Base-by-base conservation (phyloP, 148 eudicot species). In the Rhododendron ferrugineum region DNA sequence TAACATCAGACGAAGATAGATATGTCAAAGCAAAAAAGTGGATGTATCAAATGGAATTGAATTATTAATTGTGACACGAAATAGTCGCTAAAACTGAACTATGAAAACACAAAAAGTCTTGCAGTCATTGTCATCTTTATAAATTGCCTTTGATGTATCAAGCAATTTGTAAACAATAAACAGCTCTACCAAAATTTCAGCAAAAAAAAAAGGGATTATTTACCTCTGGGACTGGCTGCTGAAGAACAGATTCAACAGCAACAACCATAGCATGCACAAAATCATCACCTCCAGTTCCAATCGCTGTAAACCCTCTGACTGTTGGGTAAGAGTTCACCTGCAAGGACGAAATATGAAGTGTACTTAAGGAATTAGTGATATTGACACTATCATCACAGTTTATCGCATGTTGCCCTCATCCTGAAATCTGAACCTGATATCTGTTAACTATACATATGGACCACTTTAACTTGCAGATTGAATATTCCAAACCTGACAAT, bases 231-330 rank as follows among this genome's bases (percentile, higher is more conserved):
- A 96, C 90, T 32, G 97, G 92, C 79, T 91, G 90, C 80, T 96
- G 91, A 88, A 95, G 90, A 23, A 96, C 97, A 76, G 99, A 94
- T 90, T 96, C 99, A 78, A 96, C 98, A 83, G 98, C 99, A 74
- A 94, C 91, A 83, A 96, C 91, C 98, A 96, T 96, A 83, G 99
- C 91, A 50, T 95, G 95, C 30, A 96, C 99, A 85, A 96, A 96
- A 91, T 96, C 99, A 86, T 96, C 97, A 64, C 99, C 99, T 62
- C 99, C 98, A 50, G 94, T 92, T 80, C 99, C 99, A 81, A 96
- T 96, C 15, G 99, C 99, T 16, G 98, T 96, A 88, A 96, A 96
- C 49, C 95, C 95, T 91, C 99, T 92, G 79, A 89, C 93, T 42
- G 95, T 95, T 28, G 99, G 99, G 90, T 96, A 95, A 11, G 94